phyloP scores from a whole-genome alignment of 225 moss, liverwort and hornwort genomes.

The Sphagnum contortum region DNA sequence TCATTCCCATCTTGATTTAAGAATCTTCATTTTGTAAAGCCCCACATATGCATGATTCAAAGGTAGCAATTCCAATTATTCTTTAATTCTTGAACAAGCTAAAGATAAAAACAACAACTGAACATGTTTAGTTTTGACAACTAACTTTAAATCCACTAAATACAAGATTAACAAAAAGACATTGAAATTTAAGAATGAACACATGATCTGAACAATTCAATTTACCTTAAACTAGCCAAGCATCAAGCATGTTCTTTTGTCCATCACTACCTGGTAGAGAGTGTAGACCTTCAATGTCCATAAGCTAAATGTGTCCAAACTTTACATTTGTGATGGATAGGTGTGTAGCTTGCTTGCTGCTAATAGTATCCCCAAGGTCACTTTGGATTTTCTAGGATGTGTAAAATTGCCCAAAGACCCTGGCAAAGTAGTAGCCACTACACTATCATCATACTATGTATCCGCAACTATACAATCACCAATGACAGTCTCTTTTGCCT shows the following conservation, averaged over 20 bases:
- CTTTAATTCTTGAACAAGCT: background rate
- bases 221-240: background rate
- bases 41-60: too few species aligned
- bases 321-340: slow-evolving; percentile 4
- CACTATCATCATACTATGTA: slow-evolving; percentile 57
- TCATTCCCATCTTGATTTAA: too few species aligned
- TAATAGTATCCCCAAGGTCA: slow-evolving; percentile 7
- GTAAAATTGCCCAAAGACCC: slow-evolving; percentile 12
- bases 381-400: slow-evolving; percentile 9
- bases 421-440: slow-evolving; percentile 8
- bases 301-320: too few species aligned
- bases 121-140: background rate
- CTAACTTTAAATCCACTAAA: background rate
- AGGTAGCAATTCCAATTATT: background rate
- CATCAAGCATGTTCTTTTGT: slow-evolving; percentile 2
- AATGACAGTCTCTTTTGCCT: slow-evolving; percentile 8
- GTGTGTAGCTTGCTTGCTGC: slow-evolving; percentile 6
- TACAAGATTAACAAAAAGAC: slow-evolving; percentile 24
- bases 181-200: background rate
- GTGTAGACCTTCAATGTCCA: slow-evolving; percentile 4
- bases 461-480: slow-evolving; percentile 41
- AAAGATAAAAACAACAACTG: background rate
- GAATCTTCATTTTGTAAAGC: too few species aligned
- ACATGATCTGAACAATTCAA: too few species aligned
- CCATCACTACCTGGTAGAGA: slow-evolving; percentile 4